Conservation (phyloP, 2,329 filamentous ascomycete species). For the Sphaceloma murrayae region DNA sequence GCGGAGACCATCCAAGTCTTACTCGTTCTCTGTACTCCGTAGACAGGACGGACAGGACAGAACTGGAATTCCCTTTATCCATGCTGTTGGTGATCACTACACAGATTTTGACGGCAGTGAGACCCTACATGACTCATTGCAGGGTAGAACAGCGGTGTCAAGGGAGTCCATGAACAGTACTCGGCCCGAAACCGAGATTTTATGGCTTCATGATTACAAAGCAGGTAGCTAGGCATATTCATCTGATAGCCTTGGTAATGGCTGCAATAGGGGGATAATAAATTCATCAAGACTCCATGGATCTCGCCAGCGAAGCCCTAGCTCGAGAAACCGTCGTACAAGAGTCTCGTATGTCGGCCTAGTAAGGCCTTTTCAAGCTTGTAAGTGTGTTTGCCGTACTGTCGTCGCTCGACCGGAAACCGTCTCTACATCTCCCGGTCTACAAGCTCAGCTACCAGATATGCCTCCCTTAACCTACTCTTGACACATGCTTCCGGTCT, state of each 20-base stretch:
- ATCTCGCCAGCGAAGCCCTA: no score
- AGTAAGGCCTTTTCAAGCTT: conserved; percentile 1
- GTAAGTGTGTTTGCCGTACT: not conserved
- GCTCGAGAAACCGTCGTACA: not conserved
- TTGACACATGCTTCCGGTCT: not conserved
- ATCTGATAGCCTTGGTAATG: not conserved
- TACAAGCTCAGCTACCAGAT: not conserved
- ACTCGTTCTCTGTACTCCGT: not conserved
- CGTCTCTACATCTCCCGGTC: not conserved
- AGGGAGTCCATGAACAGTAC: not conserved
- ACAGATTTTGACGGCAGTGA: not conserved
- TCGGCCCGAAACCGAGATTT: not conserved
- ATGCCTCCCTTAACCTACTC: conserved; percentile 4
- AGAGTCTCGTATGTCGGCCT: not conserved
- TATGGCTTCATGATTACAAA: not conserved
- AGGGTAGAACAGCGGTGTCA: not conserved
- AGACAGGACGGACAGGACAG: not conserved
- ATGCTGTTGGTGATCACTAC: not conserved
- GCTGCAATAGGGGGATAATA: not conserved
- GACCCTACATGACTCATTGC: not conserved
- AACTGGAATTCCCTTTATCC: not conserved
- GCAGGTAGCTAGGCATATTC: not conserved
- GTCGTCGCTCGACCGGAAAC: not conserved
- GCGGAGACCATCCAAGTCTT: not conserved
- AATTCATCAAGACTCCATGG: no score